These are phyloP conservation scores for Arachnopeziza araneosa DNA, from an alignment of 2,329 filamentous ascomycete species.

Conservation along the genomic window DNA sequence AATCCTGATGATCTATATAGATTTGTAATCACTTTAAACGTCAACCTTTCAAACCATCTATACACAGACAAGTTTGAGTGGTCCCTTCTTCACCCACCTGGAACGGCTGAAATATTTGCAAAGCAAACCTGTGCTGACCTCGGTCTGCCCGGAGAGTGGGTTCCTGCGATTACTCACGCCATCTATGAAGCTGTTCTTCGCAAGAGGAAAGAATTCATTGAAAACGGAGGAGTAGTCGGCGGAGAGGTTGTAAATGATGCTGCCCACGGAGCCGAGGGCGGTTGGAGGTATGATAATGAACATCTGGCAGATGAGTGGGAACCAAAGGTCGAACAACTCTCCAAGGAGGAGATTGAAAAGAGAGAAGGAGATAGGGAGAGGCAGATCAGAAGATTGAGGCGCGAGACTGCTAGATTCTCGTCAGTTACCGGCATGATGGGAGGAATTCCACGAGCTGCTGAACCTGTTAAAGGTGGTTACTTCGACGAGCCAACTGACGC, in stretches of 20 bases:
- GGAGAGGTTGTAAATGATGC: conserved; percentile 84
- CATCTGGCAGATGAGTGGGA: conserved; percentile 81
- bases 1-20: conserved; percentile 94
- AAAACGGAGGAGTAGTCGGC: conserved; percentile 79
- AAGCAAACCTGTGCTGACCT: conserved; percentile 90
- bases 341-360: conserved; percentile 93
- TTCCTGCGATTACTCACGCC: conserved; percentile 87
- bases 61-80: conserved; percentile 98
- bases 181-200: conserved; percentile 93
- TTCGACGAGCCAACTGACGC: conserved; percentile 49
- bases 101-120: conserved; percentile 87
- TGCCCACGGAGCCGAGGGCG: conserved; percentile 73
- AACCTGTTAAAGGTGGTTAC: conserved; percentile 37
- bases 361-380: conserved; percentile 90
- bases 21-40: conserved; percentile 83
- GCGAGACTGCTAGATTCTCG: conserved; percentile 90
- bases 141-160: conserved; percentile 86
- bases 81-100: conserved; percentile 87
- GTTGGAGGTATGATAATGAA: conserved; percentile 94
- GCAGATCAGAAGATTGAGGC: conserved; percentile 76
- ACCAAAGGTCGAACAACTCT: conserved; percentile 73
- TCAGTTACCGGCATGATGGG: conserved; percentile 77
- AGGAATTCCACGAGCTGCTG: conserved; percentile 56
- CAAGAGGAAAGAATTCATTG: conserved; percentile 93
- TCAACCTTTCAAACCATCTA: conserved; percentile 84